Evolutionary conservation across 805 yeast species (phyloP).

Genomic region (Wickerhamiella allomyrinae): DNA sequence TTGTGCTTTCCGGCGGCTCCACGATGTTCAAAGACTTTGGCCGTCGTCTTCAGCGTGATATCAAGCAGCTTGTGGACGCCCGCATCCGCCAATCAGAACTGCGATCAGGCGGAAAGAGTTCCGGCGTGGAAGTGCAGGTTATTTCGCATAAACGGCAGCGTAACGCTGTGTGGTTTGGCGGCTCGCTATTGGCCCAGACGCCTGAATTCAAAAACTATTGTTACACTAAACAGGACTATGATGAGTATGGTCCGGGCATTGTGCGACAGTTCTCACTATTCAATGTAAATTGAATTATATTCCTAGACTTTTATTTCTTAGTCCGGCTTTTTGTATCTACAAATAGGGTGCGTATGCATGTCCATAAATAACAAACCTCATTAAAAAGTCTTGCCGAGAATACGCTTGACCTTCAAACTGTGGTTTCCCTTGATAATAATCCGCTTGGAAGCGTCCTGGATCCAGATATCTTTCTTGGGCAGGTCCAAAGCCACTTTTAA

Average conservation of each 20-base stretch:
- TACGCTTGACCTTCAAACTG: conserved; percentile 24
- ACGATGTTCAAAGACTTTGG: conserved; percentile 99
- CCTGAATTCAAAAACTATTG: conserved; percentile 92
- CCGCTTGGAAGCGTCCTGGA: conserved; percentile 38
- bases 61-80: conserved; percentile 73
- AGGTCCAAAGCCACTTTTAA: conserved; percentile 37
- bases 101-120: conserved; percentile 56
- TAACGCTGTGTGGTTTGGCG: conserved; percentile 99
- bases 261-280: conserved; percentile 94
- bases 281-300: conserved; percentile 44
- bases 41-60: conserved; percentile 90
- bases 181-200: conserved; percentile 91
- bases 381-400: conserved; percentile 24
- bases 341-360: no score
- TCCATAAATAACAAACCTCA: no score
- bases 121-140: conserved; percentile 95
- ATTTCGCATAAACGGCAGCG: conserved; percentile 94
- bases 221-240: conserved; percentile 93
- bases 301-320: no score
- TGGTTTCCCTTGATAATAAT: conserved; percentile 40
- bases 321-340: no score
- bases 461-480: conserved; percentile 32
- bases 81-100: conserved; percentile 74
- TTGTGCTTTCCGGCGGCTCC: conserved; percentile 93
- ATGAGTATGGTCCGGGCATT: conserved; percentile 93